Conservation (phyloP, 257 asterid species). For the Solanum neorickii region DNA sequence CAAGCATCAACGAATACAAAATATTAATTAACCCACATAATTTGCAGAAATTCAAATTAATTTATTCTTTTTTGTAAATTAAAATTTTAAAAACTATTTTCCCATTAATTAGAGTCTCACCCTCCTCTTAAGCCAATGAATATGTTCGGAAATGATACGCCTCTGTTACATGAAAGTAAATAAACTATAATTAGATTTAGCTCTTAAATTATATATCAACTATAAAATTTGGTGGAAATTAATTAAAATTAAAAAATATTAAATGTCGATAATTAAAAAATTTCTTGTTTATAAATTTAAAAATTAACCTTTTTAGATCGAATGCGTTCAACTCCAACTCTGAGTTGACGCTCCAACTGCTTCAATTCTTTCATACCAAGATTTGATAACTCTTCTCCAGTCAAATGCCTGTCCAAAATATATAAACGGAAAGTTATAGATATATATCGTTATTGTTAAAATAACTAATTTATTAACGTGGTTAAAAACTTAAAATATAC, state of each 20-base stretch:
- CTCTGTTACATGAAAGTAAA: conserved; percentile 14
- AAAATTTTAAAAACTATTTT: neutral
- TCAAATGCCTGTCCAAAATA: conserved; percentile 30
- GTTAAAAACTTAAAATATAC: no score
- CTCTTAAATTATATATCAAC: neutral
- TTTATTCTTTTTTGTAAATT: neutral
- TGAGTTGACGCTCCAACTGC: conserved; percentile 44
- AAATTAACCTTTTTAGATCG: conserved; percentile 42
- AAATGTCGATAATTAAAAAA: neutral
- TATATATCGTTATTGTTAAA: neutral
- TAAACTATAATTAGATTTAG: neutral
- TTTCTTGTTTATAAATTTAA: neutral
- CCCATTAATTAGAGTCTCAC: conserved; percentile 2
- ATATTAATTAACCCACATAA: neutral
- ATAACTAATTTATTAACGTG: neutral
- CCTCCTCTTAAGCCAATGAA: conserved; percentile 34
- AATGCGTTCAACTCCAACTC: conserved; percentile 45
- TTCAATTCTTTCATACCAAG: conserved; percentile 53
- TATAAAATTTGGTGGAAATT: neutral
- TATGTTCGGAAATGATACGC: conserved; percentile 29
- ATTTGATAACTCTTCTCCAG: conserved; percentile 40
- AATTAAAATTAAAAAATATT: neutral
- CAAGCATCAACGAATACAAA: neutral
- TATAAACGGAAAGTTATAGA: neutral
- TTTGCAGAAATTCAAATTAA: neutral